Conservation (phyloP, 257 asterid genomes). For the Solanum microdontum region DNA sequence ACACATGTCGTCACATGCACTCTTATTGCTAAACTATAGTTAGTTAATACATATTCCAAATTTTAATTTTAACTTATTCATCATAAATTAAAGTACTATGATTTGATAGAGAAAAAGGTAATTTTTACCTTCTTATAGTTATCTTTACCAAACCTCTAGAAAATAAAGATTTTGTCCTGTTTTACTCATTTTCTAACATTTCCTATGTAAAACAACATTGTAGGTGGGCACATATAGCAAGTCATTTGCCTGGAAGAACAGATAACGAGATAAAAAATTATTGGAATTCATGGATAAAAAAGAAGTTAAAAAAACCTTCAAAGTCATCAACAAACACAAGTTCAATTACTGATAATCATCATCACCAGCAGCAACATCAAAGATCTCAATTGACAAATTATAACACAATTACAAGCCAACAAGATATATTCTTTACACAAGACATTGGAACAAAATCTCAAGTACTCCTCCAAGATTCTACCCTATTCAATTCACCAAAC, state of each 20-base stretch:
- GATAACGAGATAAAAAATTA: constrained; percentile 90
- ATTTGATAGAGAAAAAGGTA: not conserved
- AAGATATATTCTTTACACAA: constrained; percentile 26
- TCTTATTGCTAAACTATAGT: not conserved
- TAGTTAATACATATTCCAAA: not conserved
- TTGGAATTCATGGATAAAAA: constrained; percentile 96
- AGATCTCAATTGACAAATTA: constrained; percentile 17
- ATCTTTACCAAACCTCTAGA: not conserved
- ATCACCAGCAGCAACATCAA: not conserved
- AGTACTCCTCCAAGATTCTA: constrained; percentile 20
- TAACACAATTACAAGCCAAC: constrained; percentile 19
- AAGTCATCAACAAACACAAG: constrained; percentile 12
- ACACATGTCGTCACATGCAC: not conserved
- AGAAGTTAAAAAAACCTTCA: constrained; percentile 53
- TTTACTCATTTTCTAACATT: not conserved
- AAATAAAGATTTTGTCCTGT: not conserved
- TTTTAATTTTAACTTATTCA: not conserved
- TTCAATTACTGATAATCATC: not conserved
- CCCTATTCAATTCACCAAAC: constrained; percentile 12
- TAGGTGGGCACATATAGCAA: constrained; percentile 96
- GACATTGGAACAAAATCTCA: constrained; percentile 23
- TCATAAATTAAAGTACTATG: not conserved
- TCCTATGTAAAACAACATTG: not conserved
- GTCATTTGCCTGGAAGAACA: constrained; percentile 89
- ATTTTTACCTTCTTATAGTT: not conserved